These are phyloP conservation scores for Euphrasia arctica DNA, from an alignment of 305 asterid species.

Conservation along the genomic window DNA sequence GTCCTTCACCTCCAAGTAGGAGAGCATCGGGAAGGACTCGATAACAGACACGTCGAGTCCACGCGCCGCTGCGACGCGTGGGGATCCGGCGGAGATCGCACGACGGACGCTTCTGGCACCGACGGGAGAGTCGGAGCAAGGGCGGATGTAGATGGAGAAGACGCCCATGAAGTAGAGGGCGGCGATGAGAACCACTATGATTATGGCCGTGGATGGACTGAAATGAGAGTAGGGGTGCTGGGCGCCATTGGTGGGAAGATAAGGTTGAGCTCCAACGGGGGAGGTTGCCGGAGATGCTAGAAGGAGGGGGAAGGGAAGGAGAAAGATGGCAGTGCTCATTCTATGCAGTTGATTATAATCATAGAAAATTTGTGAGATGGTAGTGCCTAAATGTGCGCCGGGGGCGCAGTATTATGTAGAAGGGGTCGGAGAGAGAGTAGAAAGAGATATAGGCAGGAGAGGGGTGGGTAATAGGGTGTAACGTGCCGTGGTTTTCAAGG, in stretches of 20 bases:
- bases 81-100: slow-evolving; percentile 21
- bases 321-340: slow-evolving; percentile 13
- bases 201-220: slow-evolving; percentile 46
- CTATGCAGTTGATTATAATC: no score
- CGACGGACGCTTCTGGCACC: slow-evolving; percentile 30
- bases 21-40: slow-evolving; percentile 52
- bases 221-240: slow-evolving; percentile 31
- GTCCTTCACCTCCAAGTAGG: slow-evolving; percentile 57
- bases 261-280: slow-evolving; percentile 12
- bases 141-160: slow-evolving; percentile 61
- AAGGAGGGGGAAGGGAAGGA: neutral
- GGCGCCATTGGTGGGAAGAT: neutral
- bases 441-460: no score
- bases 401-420: slow-evolving; percentile 21
- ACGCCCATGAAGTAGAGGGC: slow-evolving; percentile 56
- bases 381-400: neutral
- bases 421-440: neutral
- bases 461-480: neutral
- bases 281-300: slow-evolving; percentile 24
- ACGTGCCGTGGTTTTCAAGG: slow-evolving; percentile 30
- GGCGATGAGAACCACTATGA: slow-evolving; percentile 45
- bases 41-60: slow-evolving; percentile 42
- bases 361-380: no score
- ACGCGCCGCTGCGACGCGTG: slow-evolving; percentile 30
- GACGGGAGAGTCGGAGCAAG: slow-evolving; percentile 35